Conservation (phyloP, 306 rosid genomes). For the Quercus parvula region DNA sequence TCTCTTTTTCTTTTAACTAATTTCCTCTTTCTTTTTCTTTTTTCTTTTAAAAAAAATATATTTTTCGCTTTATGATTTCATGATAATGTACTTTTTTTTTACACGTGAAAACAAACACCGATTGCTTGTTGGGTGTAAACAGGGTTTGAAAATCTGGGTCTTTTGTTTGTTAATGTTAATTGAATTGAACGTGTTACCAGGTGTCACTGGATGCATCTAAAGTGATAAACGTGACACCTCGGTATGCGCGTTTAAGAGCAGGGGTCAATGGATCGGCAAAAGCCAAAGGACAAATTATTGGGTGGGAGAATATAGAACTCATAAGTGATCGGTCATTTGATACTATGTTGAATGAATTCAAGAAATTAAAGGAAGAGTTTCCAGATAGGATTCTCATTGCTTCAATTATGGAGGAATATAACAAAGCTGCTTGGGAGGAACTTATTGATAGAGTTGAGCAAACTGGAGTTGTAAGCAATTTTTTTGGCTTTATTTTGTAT, state of each 20-base stretch:
- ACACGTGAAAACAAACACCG: too few relatives aligned
- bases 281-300: constrained; percentile 77
- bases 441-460: constrained; percentile 93
- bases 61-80: too few relatives aligned
- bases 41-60: too few relatives aligned
- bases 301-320: constrained; percentile 94
- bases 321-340: constrained; percentile 94
- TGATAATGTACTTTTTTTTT: too few relatives aligned
- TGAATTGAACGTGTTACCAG: constrained; percentile 26
- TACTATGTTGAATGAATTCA: constrained; percentile 82
- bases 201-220: constrained; percentile 91
- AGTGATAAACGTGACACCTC: constrained; percentile 91
- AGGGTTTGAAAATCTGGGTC: too few relatives aligned
- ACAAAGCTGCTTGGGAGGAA: constrained; percentile 93
- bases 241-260: constrained; percentile 83
- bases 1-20: background rate
- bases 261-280: constrained; percentile 64
- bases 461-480: constrained; percentile 81
- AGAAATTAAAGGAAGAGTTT: constrained; percentile 78
- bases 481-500: constrained; percentile 4
- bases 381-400: constrained; percentile 93
- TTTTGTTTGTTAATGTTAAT: too few relatives aligned
- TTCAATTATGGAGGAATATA: constrained; percentile 96
- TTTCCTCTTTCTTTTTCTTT: too few relatives aligned
- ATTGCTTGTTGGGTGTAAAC: too few relatives aligned